These are phyloP conservation scores for Aspergillus sp. DNA, from an alignment of 2,329 filamentous ascomycete species.

Conservation along the genomic window DNA sequence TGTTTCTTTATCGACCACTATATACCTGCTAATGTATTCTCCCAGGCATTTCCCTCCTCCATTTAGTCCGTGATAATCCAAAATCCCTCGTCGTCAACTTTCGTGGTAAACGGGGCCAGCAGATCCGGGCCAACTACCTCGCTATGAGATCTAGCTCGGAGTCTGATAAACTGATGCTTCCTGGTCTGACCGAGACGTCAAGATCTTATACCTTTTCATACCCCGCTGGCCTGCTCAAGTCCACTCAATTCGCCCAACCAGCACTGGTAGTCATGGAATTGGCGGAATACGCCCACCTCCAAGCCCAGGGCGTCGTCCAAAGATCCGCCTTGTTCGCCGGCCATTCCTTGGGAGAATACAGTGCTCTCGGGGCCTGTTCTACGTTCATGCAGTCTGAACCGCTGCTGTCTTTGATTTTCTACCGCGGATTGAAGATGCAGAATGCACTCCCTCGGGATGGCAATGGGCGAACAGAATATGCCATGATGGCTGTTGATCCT, in stretches of 20 bases:
- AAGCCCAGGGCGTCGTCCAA: slow-evolving; percentile 86
- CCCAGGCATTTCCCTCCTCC: slow-evolving; percentile 75
- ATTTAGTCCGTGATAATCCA: slow-evolving; percentile 97
- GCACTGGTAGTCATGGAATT: slow-evolving; percentile 97
- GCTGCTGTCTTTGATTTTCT: slow-evolving; percentile 93
- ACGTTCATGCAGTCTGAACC: slow-evolving; percentile 97
- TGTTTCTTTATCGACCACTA: no score
- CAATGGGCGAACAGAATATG: slow-evolving; percentile 87
- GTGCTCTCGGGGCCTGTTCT: slow-evolving; percentile 84
- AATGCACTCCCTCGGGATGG: slow-evolving; percentile 94
- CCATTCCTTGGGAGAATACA: slow-evolving; percentile 96
- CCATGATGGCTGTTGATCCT: slow-evolving; percentile 96
- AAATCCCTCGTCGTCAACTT: slow-evolving; percentile 97
- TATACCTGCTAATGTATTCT: not conserved
- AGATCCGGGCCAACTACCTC: slow-evolving; percentile 96
- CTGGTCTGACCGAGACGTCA: slow-evolving; percentile 85
- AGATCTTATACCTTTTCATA: slow-evolving; percentile 93
- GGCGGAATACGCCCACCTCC: slow-evolving; percentile 97
- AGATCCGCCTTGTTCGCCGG: slow-evolving; percentile 92
- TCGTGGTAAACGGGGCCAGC: slow-evolving; percentile 88
- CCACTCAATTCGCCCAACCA: slow-evolving; percentile 95
- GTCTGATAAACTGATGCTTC: slow-evolving; percentile 97
- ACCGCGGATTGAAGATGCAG: slow-evolving; percentile 96
- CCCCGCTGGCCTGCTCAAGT: slow-evolving; percentile 84
- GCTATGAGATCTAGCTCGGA: slow-evolving; percentile 68